Base-by-base conservation (phyloP, 2,329 filamentous ascomycete species). In the Samsoniella hepiali region DNA sequence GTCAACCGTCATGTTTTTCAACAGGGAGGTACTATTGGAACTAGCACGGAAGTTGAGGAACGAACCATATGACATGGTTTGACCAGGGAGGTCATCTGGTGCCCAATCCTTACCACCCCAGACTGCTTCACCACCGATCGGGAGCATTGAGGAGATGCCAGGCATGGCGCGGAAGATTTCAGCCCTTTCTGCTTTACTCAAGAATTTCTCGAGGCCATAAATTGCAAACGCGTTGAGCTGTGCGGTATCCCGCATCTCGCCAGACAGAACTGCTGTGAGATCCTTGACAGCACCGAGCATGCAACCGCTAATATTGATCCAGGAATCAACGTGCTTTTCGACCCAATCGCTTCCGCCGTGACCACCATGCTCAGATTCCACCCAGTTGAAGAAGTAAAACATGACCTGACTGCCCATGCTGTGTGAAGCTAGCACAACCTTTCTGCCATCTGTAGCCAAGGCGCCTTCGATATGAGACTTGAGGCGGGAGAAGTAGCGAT, bases 291-390 rank as follows among this genome's bases (percentile, higher is more conserved):
- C 93, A 15, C 95, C 95, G 6, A 99, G 87, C 94, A 99, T 97
- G 76, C 94, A 99, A 6, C 95, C 95, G 68, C 91, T 95, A 70
- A 99, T 93, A 74, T 99, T 99, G 79, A 99, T 96, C 93, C 96
- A 99, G 3, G 91, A 90, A 68, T 96, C 95, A 58, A 99, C 82
- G 72, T 97, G 85, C 22, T 84, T 84, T 64, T 99, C 93, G 0
- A 99, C 94, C 95, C 95, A 99, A 60, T 87, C 84, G 44, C 88
- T 82, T 1, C 95, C 94, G 1, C 93, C 94, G 27, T 87, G 86
- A 5, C 95, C 95, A 5, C 91, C 91, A 60, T 88, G 82, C 2
- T 89, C 84, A 60, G 86, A 86, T 17, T 96, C 91, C 1, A 96
- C 95, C 88, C 88, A 90, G 68, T 88, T 87, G 65, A 93, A 85